Evolutionary conservation across 1,139 yeast genomes (phyloP).

Genomic region (Yamadazyma triangularis): DNA sequence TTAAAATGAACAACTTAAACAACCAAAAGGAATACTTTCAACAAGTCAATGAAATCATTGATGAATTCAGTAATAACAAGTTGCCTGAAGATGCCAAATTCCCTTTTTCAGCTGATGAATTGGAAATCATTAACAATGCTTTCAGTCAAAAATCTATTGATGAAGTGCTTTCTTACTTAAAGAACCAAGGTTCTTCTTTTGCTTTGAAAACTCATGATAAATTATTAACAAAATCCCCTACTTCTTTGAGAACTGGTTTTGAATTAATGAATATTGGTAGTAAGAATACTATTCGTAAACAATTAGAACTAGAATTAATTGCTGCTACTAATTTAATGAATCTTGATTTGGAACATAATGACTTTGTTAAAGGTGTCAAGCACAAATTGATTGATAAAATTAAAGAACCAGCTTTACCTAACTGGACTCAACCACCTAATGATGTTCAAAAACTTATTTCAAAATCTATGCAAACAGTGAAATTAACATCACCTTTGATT

Average conservation of each 20-base stretch:
- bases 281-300: conserved; percentile 54
- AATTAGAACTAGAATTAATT: conserved; percentile 68
- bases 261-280: conserved; percentile 65
- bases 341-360: conserved; percentile 49
- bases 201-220: conserved; percentile 57
- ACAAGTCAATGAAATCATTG: conserved; percentile 66
- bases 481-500: conserved; percentile 36
- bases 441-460: conserved; percentile 18
- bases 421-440: conserved; percentile 39
- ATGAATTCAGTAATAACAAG: conserved; percentile 67
- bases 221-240: conserved; percentile 61
- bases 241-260: conserved; percentile 73
- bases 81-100: conserved; percentile 64
- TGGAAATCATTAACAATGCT: conserved; percentile 62
- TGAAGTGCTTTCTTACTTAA: conserved; percentile 55
- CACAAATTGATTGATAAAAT: conserved; percentile 67
- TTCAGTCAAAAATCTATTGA: conserved; percentile 60
- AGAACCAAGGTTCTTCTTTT: conserved; percentile 57
- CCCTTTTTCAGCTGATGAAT: conserved; percentile 52
- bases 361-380: conserved; percentile 72
- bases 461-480: conserved; percentile 23
- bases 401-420: conserved; percentile 45
- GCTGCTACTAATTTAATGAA: conserved; percentile 75
- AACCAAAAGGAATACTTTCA: conserved; percentile 42
- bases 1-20: conserved; percentile 19